Evolutionary conservation across 192 early-diverging fungal species (phyloP).

Genomic region (Coemansia sp.): DNA sequence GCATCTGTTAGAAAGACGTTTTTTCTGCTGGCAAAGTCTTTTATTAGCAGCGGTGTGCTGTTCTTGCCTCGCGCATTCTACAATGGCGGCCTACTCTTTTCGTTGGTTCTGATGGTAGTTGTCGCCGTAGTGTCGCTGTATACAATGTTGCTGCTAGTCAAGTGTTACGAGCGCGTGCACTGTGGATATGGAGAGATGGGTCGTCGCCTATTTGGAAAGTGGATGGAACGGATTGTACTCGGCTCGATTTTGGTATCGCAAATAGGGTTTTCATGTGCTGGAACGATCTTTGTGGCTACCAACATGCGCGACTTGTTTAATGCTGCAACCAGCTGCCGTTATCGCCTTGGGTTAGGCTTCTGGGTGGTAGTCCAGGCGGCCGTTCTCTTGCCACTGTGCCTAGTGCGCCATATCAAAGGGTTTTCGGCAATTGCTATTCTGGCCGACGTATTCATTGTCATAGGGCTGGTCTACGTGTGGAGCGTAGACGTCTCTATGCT

Average conservation of each 20-base stretch:
- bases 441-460: constrained; percentile 85
- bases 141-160: constrained; percentile 62
- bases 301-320: constrained; percentile 71
- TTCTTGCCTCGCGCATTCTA: constrained; percentile 72
- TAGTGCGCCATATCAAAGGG: constrained; percentile 87
- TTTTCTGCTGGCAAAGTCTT: constrained; percentile 74
- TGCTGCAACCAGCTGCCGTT: constrained; percentile 62
- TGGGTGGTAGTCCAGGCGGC: constrained; percentile 74
- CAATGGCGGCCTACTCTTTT: constrained; percentile 71
- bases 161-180: constrained; percentile 56
- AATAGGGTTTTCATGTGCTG: constrained; percentile 82
- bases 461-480: constrained; percentile 83
- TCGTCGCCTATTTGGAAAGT: constrained; percentile 56
- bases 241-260: constrained; percentile 70
- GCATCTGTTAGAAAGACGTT: constrained; percentile 66
- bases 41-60: constrained; percentile 72
- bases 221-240: constrained; percentile 59
- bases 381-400: constrained; percentile 73
- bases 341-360: constrained; percentile 59
- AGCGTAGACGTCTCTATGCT: constrained; percentile 68
- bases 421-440: constrained; percentile 81
- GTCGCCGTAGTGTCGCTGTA: constrained; percentile 60
- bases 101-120: constrained; percentile 45
- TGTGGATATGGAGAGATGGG: constrained; percentile 67
- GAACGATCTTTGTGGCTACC: constrained; percentile 85